Conservation (phyloP, 2,329 filamentous ascomycete species). For the Colletotrichum graminicola region DNA sequence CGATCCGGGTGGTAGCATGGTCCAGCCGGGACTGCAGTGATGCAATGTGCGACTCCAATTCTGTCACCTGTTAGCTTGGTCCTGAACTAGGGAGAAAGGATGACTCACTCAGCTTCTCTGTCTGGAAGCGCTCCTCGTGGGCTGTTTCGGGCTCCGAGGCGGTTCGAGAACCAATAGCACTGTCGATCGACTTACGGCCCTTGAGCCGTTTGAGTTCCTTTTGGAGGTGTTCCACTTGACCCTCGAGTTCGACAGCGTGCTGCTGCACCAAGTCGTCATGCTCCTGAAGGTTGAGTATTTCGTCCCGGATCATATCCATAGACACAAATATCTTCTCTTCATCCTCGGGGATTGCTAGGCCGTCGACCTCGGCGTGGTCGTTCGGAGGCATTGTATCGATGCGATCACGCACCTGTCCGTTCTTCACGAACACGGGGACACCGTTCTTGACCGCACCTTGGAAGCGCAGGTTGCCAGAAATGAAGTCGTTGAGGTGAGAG, state of each 20-base stretch:
- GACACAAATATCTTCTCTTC: slow-evolving; percentile 71
- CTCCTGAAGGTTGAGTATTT: slow-evolving; percentile 67
- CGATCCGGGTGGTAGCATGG: slow-evolving; percentile 71
- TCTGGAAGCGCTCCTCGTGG: slow-evolving; percentile 57
- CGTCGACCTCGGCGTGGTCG: slow-evolving; percentile 64
- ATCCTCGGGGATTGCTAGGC: slow-evolving; percentile 63
- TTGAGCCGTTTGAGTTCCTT: slow-evolving; percentile 60
- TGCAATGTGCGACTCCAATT: slow-evolving; percentile 70
- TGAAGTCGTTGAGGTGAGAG: slow-evolving; percentile 68
- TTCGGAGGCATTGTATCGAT: slow-evolving; percentile 51
- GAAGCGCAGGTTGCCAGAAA: slow-evolving; percentile 66
- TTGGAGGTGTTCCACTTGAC: slow-evolving; percentile 64
- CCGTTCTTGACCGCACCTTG: slow-evolving; percentile 64
- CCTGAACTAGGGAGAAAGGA: background rate
- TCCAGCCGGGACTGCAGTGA: slow-evolving; percentile 72
- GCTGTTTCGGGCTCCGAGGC: slow-evolving; percentile 59
- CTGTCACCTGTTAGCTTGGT: slow-evolving; percentile 49
- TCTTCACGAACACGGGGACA: slow-evolving; percentile 68
- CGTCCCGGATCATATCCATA: slow-evolving; percentile 71
- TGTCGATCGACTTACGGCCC: slow-evolving; percentile 56
- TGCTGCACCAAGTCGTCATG: slow-evolving; percentile 68
- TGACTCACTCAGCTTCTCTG: slow-evolving; percentile 69
- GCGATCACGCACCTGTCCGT: slow-evolving; percentile 63
- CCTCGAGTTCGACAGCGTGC: slow-evolving; percentile 65
- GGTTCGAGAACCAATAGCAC: slow-evolving; percentile 50